Evolutionary conservation across 805 yeast genomes (phyloP).

Genomic region (Suhomyces sp.): DNA sequence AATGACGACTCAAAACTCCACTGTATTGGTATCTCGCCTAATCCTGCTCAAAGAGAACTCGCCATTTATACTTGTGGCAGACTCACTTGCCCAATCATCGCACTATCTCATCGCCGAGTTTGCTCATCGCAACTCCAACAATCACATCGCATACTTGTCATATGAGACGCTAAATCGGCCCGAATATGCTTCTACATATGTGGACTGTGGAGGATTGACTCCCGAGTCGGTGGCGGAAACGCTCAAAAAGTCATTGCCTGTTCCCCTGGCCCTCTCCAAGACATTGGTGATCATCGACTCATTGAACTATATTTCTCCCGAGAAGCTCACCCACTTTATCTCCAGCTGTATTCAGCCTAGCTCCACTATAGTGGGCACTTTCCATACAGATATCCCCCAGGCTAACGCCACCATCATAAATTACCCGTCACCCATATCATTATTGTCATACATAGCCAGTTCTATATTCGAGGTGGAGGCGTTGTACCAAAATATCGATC

Average conservation of each 20-base stretch:
- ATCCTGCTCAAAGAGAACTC: conserved; percentile 68
- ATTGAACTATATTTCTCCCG: conserved; percentile 53
- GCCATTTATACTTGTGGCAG: conserved; percentile 69
- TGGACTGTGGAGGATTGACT: conserved; percentile 39
- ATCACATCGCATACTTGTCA: conserved; percentile 53
- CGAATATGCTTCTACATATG: conserved; percentile 43
- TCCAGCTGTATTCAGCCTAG: conserved; percentile 41
- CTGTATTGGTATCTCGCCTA: conserved; percentile 62
- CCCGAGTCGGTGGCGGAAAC: conserved; percentile 16
- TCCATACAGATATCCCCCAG: conserved; percentile 36
- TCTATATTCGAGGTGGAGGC: conserved; percentile 65
- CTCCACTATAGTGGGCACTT: conserved; percentile 32
- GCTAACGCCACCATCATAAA: conserved; percentile 38
- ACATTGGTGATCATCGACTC: conserved; percentile 63
- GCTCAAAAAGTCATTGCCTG: conserved; percentile 19
- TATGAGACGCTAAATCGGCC: conserved; percentile 65
- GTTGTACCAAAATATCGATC: conserved; percentile 29
- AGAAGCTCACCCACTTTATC: conserved; percentile 48
- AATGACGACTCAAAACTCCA: conserved; percentile 18
- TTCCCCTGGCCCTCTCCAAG: conserved; percentile 18
- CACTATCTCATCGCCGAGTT: conserved; percentile 57
- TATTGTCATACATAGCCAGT: conserved; percentile 71
- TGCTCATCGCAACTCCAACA: conserved; percentile 34
- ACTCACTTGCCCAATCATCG: conserved; percentile 70
- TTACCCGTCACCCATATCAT: conserved; percentile 51